phyloP scores from a whole-genome alignment of 352 stramenopile species.

The Plasmopara viticola region DNA sequence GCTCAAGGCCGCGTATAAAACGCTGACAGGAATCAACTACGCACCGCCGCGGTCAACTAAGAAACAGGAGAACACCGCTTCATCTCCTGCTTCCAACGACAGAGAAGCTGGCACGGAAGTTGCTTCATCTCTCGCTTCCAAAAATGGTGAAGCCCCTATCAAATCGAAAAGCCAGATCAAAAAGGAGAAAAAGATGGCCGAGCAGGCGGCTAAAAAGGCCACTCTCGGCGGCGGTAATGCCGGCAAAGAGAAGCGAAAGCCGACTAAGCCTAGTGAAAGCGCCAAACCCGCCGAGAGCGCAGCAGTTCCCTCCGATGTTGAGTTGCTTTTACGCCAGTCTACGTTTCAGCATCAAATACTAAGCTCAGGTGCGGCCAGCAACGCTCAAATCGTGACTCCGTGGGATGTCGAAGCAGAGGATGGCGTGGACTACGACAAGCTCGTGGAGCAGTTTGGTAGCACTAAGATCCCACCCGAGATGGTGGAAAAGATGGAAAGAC shows the following conservation, averaged over 20 bases:
- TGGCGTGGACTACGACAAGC: constrained; percentile 98
- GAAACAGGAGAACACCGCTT: constrained; percentile 28
- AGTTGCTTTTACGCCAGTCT: constrained; percentile 65
- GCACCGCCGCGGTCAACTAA: constrained; percentile 34
- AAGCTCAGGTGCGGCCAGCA: constrained; percentile 38
- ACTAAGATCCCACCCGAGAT: constrained; percentile 91
- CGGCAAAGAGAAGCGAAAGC: constrained; percentile 35
- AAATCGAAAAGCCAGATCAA: constrained; percentile 87
- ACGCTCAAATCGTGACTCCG: constrained; percentile 85
- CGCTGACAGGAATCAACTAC: constrained; percentile 67
- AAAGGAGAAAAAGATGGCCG: constrained; percentile 83
- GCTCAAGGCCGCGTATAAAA: constrained; percentile 80
- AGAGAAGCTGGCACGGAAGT: constrained; percentile 6
- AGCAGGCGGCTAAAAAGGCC: constrained; percentile 56
- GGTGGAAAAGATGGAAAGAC: constrained; percentile 92
- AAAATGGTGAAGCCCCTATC: constrained; percentile 18
- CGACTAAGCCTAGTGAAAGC: constrained; percentile 65
- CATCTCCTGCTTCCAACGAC: constrained; percentile 11
- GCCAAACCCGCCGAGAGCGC: constrained; percentile 60
- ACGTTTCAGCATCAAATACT: constrained; percentile 68
- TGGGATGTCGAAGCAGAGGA: constrained; percentile 93
- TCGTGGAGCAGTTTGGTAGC: constrained; percentile 98
- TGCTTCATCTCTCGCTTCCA: neutral
- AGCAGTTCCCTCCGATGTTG: constrained; percentile 41
- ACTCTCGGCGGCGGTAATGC: constrained; percentile 24